These are phyloP conservation scores for Aspergillus tubingensis DNA, from an alignment of 2,329 filamentous ascomycete species.

Conservation along the genomic window DNA sequence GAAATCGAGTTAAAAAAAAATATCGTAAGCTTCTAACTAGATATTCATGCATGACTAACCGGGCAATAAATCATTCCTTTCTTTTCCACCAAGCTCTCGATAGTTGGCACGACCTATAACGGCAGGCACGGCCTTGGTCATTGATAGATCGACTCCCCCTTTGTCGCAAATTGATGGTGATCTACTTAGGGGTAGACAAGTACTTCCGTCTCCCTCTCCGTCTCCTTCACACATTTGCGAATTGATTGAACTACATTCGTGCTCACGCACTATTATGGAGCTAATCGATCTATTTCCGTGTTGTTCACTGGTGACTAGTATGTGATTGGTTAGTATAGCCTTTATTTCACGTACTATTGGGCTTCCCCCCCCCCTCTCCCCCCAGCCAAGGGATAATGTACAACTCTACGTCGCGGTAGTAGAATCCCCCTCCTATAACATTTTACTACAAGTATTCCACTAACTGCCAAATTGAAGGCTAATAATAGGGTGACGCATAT, in stretches of 20 bases:
- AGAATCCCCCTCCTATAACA: not conserved
- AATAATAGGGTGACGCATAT: not conserved
- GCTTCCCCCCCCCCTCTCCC: not conserved
- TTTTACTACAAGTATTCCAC: not conserved
- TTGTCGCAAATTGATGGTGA: not conserved
- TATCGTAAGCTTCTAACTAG: not conserved
- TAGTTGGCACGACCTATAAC: not conserved
- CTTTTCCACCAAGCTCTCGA: not conserved
- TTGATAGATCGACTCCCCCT: not conserved
- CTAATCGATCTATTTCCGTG: not conserved
- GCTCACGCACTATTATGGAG: not conserved
- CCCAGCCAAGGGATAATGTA: not conserved
- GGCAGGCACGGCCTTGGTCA: not conserved
- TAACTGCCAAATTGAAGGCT: too few relatives aligned
- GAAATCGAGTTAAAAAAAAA: not conserved
- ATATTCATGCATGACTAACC: not conserved
- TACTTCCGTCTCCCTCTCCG: not conserved
- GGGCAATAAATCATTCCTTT: not conserved
- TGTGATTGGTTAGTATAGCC: not conserved
- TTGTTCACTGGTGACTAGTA: too few relatives aligned
- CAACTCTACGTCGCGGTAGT: not conserved
- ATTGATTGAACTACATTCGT: not conserved
- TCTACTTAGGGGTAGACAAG: not conserved
- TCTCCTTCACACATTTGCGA: not conserved
- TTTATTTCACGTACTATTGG: not conserved